phyloP scores from a whole-genome alignment of 495 filamentous ascomycete species.

The Schizothecium vesticola region DNA sequence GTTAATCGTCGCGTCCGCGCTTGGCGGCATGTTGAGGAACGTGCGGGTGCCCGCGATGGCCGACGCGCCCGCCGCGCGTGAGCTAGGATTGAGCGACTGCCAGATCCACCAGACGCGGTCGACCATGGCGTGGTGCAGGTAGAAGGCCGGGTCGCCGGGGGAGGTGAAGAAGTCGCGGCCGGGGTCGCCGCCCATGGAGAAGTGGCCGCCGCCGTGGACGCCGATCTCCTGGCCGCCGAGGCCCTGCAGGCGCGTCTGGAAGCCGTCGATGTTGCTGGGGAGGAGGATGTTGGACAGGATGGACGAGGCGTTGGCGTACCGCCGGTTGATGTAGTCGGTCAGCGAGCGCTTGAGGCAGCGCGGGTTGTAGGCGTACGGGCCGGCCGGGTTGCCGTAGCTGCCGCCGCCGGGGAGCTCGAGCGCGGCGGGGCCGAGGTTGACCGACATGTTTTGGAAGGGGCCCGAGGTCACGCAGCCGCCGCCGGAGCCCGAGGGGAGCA shows the following conservation, averaged over 20 bases:
- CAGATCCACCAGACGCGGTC: slow-evolving; percentile 67
- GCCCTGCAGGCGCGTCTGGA: slow-evolving; percentile 48
- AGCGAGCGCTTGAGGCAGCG: slow-evolving; percentile 53
- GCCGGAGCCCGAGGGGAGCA: slow-evolving; percentile 45
- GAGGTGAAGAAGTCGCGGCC: slow-evolving; percentile 52
- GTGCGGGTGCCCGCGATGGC: slow-evolving; percentile 20
- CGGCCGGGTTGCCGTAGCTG: background rate
- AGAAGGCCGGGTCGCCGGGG: slow-evolving; percentile 64
- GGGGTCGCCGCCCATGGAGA: slow-evolving; percentile 54
- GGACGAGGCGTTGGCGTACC: slow-evolving; percentile 3
- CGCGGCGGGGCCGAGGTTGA: slow-evolving; percentile 29
- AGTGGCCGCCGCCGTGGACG: slow-evolving; percentile 61
- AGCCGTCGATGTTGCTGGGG: slow-evolving; percentile 40
- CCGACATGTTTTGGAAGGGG: slow-evolving; percentile 46
- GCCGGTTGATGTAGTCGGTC: slow-evolving; percentile 11
- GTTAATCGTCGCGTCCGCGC: slow-evolving; percentile 19
- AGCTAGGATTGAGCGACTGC: slow-evolving; percentile 44
- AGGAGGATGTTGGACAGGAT: slow-evolving; percentile 18
- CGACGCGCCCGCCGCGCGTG: slow-evolving; percentile 6
- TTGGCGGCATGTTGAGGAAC: slow-evolving; percentile 21
- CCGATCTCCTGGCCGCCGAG: slow-evolving; percentile 48
- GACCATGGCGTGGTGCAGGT: slow-evolving; percentile 59
- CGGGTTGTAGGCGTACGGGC: slow-evolving; percentile 45
- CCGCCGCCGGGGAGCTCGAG: slow-evolving; percentile 11
- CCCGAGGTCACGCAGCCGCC: slow-evolving; percentile 59